Conservation (phyloP, 1,284 basidiomycete species). For the Uromyces viciae-fabae region DNA sequence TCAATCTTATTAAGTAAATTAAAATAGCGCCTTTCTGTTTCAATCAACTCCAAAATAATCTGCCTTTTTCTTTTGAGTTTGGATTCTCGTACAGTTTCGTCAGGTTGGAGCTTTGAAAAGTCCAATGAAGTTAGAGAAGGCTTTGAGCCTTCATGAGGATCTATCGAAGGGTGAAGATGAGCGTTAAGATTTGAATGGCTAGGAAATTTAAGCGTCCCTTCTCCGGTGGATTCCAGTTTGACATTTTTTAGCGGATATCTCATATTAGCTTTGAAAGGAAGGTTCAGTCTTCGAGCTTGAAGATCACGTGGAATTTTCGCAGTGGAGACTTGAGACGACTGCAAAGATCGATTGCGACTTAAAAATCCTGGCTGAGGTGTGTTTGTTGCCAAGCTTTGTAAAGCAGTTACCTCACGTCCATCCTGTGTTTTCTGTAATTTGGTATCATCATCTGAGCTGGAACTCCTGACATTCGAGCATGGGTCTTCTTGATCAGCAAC, state of each 20-base stretch:
- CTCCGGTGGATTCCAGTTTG: not conserved
- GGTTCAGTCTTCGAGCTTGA: not conserved
- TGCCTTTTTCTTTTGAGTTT: constrained; percentile 62
- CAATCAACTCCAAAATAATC: constrained; percentile 70
- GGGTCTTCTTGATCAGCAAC: not conserved
- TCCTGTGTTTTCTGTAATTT: not conserved
- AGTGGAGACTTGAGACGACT: not conserved
- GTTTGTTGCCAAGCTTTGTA: not conserved
- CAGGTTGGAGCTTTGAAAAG: not conserved
- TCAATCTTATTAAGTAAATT: constrained; percentile 75
- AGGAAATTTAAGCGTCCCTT: not conserved
- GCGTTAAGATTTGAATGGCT: not conserved
- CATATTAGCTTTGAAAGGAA: constrained; percentile 21
- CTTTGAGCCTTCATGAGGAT: not conserved
- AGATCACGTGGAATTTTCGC: not conserved
- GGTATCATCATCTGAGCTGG: not conserved
- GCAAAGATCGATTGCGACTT: not conserved
- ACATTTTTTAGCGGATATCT: not conserved
- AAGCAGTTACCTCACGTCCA: not conserved
- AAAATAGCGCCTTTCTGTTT: constrained; percentile 74
- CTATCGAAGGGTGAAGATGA: not conserved
- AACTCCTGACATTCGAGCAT: not conserved
- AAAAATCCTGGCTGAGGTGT: not conserved
- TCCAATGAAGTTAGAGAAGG: not conserved
- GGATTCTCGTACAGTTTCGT: not conserved